A percentile compares a stretch with the other conserved stretches of the same genome.
Evolutionary conservation across 768 basidiomycete genomes (phyloP).

Genomic region (Lanmaoa pseudosensibilis): DNA sequence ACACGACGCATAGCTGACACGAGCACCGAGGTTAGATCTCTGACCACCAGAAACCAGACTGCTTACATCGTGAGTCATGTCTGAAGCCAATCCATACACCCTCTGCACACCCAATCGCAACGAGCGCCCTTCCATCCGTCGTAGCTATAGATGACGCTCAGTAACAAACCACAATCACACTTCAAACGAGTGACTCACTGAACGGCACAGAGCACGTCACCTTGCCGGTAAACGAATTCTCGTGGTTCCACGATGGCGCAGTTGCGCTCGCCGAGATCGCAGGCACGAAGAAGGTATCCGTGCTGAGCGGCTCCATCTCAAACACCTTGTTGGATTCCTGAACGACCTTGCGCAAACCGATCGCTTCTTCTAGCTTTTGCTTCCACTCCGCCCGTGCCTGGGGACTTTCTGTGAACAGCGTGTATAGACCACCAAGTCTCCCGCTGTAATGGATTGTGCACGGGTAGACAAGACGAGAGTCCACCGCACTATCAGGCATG

Average conservation of each 20-base stretch:
- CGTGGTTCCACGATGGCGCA: conserved; percentile 62
- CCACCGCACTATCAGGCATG: conserved; percentile 44
- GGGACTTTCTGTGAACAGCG: conserved; percentile 81
- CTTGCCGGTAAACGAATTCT: conserved; percentile 72
- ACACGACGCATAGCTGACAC: conserved; percentile 84
- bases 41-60: not conserved
- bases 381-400: conserved; percentile 85
- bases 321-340: conserved; percentile 95
- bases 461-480: conserved; percentile 80
- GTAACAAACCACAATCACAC: not conserved
- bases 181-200: conserved; percentile 43
- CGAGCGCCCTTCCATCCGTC: conserved; percentile 78
- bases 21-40: conserved; percentile 7
- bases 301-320: conserved; percentile 86
- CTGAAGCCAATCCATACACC: conserved; percentile 96
- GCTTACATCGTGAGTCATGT: conserved; percentile 77
- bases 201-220: conserved; percentile 97
- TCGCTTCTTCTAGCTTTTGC: conserved; percentile 83
- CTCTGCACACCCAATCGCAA: conserved; percentile 92
- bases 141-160: conserved; percentile 52
- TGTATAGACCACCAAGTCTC: conserved; percentile 81
- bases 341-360: conserved; percentile 78
- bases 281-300: conserved; percentile 84
- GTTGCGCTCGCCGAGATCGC: conserved; percentile 49
- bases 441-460: conserved; percentile 89